Conservation (phyloP, 1,284 basidiomycete genomes). For the Stereum hirsutum region DNA sequence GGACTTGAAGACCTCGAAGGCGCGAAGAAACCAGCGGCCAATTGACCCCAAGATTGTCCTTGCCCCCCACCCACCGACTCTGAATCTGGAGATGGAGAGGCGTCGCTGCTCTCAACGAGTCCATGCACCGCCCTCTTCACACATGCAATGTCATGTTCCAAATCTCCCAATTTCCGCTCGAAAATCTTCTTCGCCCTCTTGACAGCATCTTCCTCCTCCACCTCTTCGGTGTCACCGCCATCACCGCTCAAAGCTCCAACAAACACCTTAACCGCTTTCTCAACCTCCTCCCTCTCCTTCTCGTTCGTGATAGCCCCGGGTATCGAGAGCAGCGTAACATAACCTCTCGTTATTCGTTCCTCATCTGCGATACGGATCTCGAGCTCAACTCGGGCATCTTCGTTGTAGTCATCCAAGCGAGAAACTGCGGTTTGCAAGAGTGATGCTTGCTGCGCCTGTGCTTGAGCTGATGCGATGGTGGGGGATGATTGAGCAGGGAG, state of each 20-base stretch:
- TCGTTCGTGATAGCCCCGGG: constrained; percentile 34
- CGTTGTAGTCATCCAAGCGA: constrained; percentile 70
- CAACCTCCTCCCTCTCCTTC: constrained; percentile 30
- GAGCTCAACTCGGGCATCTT: constrained; percentile 79
- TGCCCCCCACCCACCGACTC: constrained; percentile 5
- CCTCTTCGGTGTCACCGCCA: constrained; percentile 43
- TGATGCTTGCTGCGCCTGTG: no score
- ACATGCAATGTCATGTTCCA: constrained; percentile 72
- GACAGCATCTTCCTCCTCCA: constrained; percentile 26
- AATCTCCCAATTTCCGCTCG: constrained; percentile 56
- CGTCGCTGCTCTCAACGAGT: constrained; percentile 12
- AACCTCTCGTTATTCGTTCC: constrained; percentile 59
- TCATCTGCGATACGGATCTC: constrained; percentile 81
- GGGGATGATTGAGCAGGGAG: constrained; percentile 13
- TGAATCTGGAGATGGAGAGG: constrained; percentile 3
- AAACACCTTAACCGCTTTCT: constrained; percentile 51
- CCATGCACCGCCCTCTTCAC: constrained; percentile 53
- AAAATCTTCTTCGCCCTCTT: constrained; percentile 41
- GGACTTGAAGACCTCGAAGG: constrained; percentile 31
- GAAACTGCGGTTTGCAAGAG: constrained; percentile 49
- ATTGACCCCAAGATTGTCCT: constrained; percentile 40
- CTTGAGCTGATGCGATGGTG: no score
- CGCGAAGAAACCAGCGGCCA: constrained; percentile 38
- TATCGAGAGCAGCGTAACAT: constrained; percentile 61
- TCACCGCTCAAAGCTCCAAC: no score